Evolutionary conservation across 257 asterid species (phyloP).

Genomic region (Jaltomata sinuosa): DNA sequence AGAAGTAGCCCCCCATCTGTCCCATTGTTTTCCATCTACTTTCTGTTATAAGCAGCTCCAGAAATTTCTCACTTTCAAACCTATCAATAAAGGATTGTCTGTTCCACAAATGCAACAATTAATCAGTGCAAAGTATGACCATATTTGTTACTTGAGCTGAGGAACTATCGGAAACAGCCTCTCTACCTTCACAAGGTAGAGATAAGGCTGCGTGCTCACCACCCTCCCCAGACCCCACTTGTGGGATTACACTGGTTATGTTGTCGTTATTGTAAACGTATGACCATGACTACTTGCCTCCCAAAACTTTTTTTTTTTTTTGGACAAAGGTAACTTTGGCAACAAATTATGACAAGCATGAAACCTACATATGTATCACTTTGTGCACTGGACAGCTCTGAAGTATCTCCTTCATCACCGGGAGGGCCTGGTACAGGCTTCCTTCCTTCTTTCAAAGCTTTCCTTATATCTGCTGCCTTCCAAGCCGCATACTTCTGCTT

Average conservation of each 20-base stretch:
- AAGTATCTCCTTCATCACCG: slow-evolving; percentile 54
- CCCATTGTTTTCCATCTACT: neutral
- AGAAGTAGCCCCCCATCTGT: neutral
- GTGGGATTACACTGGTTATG: neutral
- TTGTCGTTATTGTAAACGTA: neutral
- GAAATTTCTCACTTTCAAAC: neutral
- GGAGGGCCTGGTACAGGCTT: slow-evolving; percentile 96
- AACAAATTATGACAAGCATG: neutral
- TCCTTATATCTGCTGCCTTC: slow-evolving; percentile 99
- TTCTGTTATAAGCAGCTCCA: neutral
- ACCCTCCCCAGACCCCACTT: neutral
- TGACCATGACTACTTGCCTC: neutral
- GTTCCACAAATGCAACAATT: neutral
- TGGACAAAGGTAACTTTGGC: no score
- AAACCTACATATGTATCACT: slow-evolving; percentile 42
- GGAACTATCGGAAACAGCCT: neutral
- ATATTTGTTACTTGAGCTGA: neutral
- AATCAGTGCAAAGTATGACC: neutral
- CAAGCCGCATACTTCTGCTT: slow-evolving; percentile 94
- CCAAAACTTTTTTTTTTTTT: neutral
- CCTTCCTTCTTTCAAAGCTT: slow-evolving; percentile 94
- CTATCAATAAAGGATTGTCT: neutral
- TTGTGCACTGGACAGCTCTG: slow-evolving; percentile 30
- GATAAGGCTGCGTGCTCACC: neutral
- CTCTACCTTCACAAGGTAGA: neutral